phyloP scores from a whole-genome alignment of 495 filamentous ascomycete species.

The Talaromyces nanjingensis region DNA sequence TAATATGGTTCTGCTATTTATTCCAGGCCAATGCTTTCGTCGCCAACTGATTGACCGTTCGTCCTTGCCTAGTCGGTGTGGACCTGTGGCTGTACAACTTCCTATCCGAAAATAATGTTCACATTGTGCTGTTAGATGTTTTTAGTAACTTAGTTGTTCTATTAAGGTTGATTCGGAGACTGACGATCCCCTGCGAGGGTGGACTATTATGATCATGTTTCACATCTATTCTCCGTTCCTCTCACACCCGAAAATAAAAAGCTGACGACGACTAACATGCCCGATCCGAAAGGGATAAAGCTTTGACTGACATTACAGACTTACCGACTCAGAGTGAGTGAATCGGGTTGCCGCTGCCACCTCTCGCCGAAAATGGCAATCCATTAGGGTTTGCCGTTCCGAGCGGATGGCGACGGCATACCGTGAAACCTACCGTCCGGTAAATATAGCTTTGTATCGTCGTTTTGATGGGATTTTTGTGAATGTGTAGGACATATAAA shows the following conservation, averaged over 20 bases:
- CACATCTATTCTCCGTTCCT: not conserved
- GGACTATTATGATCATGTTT: not conserved
- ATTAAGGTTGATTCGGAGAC: not conserved
- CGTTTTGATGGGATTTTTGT: no score
- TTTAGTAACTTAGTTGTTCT: not conserved
- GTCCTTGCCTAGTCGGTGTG: not conserved
- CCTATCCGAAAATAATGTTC: not conserved
- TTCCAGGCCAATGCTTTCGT: not conserved
- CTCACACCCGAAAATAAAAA: not conserved
- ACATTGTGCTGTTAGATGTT: not conserved
- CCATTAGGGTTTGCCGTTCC: not conserved
- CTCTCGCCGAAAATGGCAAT: not conserved
- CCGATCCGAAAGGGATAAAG: not conserved
- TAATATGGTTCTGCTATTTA: not conserved
- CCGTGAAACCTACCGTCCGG: not conserved
- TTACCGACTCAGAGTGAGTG: not conserved
- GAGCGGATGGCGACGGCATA: not conserved
- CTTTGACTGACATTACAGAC: not conserved
- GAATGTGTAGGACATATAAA: not conserved
- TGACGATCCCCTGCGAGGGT: not conserved
- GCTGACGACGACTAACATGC: not conserved
- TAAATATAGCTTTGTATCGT: no score
- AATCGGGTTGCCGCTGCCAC: slow-evolving; percentile 1
- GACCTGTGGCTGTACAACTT: not conserved
- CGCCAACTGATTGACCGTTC: not conserved